Base-by-base conservation (phyloP, 169 alveolate genomes). In the Plasmodium blacklocki region DNA sequence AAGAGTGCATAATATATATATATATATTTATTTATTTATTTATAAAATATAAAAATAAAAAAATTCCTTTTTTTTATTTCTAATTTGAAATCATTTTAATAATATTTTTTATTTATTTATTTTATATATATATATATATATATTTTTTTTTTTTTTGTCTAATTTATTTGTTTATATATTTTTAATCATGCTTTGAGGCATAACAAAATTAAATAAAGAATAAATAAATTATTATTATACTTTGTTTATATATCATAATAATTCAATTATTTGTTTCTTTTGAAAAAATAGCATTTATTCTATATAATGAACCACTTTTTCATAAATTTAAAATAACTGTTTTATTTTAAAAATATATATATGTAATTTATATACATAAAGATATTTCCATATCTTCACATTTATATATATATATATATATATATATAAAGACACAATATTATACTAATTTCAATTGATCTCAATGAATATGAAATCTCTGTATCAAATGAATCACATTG, bases 111-210 rank as follows among this genome's bases (percentile, higher is more conserved):
- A 56, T 47, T 76, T 76, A 19, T 47, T 78, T 68, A 19, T 18
- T 26, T 66, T 29, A 21, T 68, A 26, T 26, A 26, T 6, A 29
- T 29, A 29, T 29, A 29, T 29, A 5, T 32, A 32, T 32, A 32
- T 32, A 32, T 32, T n/a, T n/a, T n/a, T n/a, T n/a, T n/a, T n/a
- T n/a, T n/a, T n/a, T n/a, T 32, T 32, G 45, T 32, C 45, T 32
- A 32, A 32, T 32, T 5, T 5, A 32, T 32, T 32, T 32, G 45
- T 32, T 32, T 32, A 32, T 32, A 32, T 32, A 32, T 66, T 52
- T 80, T 80, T 70, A 45, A 80, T 80, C 59, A 67, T 73, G 23
- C 83, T 47, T 18, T 68, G 83, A n/a, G 63, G 74, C 67, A 83
- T 83, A 83, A 68, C 47, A 19, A 68, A 83, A 83, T 67, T 67